Base-by-base conservation (phyloP, 179 eudicot species). In the Vitellaria paradoxa region DNA sequence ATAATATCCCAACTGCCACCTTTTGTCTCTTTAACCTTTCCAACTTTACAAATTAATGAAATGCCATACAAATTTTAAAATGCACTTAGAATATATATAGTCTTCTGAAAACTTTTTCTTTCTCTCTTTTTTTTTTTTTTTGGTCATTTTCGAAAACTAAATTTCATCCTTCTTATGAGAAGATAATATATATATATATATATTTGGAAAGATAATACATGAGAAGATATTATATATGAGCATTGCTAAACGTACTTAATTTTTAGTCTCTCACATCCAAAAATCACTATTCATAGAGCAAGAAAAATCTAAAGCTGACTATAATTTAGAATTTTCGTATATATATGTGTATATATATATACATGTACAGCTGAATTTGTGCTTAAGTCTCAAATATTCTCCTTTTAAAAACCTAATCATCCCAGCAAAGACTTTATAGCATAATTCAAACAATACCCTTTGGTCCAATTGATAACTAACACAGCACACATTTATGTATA, bases 1-100 rank as follows among this genome's bases (percentile, higher is more conserved):
- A 75, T 30, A 24, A 5, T 63, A 23, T 62, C 42, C 46, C 12
- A 50, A 7, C 55, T 50, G 55, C 12, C 6, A 74, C 59, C 18
- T 50, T 75, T 65, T 75, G 26, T 76, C 52, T 37, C 49, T 76
- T 64, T 53, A 65, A 52, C 64, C 72, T 45, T 75, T 14, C 64
- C 46, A 65, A 50, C 70, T 53, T 53, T 17, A 23, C 50, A 50
- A 14, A 73, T n/a, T n/a, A n/a, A 75, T 17, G 59, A 56, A 73
- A 9, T 21, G 24, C 8, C 26, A 14, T 52, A 18, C 7, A 40
- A 72, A 56, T 49, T 37, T 37, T 18, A 55, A 73, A n/a, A 11
- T n/a, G n/a, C 3, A 17, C n/a, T 5, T 6, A 3, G 37, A 30
- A n/a, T n/a, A n/a, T n/a, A n/a, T n/a, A 30, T 2, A 30, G 37